Evolutionary conservation across 768 basidiomycete genomes (phyloP), one percentile per base, ranked within the genome.

Genomic region (Botryobasidium botryosum): DNA sequence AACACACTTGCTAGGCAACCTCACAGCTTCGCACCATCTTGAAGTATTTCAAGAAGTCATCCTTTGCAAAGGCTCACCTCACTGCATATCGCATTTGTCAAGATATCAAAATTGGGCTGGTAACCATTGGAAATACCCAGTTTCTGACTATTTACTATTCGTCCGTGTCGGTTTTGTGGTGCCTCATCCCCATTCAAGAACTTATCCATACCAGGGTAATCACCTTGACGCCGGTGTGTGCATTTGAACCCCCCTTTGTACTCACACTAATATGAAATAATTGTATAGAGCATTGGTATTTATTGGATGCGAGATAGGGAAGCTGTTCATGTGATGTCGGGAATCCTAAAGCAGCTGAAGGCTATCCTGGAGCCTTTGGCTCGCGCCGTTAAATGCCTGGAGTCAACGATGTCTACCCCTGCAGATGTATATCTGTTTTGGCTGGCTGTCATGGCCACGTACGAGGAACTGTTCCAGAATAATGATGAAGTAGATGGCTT

Each of bases 351-450:
- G 12, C 49, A 50, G 15, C 40, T 47, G 6, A 40, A 25, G n/a
- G 20, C 38, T 5, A 31, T 48, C 10, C 28, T 59, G 2, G 48
- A 47, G n/a, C 51, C 52, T 1, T 35, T 62, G 21, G 60, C 58
- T 12, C 47, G 52, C 4, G 51, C 59, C 1, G 57, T 61, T 37
- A 51, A 56, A 31, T 63, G 62, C 43, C 54, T 64, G 0, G 62
- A 64, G 47, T 59, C 61, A 0, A 46, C 51, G 6, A 29, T 51
- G 4, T 37, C 57, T 0, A 62, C 48, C 2, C 50, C 55, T 1
- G 62, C 56, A 8, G 58, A 64, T 49, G 57, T 64, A 8, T 64
- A 59, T 45, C 47, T 60, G 2, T 64, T 62, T 41, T 64, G 61
- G 61, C 55, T 64, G 4, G 63, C 61, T 2, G 44, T 61, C 10